Evolutionary conservation across 202 grass and related monocot species (phyloP).

Genomic region (Zoysia matrella): DNA sequence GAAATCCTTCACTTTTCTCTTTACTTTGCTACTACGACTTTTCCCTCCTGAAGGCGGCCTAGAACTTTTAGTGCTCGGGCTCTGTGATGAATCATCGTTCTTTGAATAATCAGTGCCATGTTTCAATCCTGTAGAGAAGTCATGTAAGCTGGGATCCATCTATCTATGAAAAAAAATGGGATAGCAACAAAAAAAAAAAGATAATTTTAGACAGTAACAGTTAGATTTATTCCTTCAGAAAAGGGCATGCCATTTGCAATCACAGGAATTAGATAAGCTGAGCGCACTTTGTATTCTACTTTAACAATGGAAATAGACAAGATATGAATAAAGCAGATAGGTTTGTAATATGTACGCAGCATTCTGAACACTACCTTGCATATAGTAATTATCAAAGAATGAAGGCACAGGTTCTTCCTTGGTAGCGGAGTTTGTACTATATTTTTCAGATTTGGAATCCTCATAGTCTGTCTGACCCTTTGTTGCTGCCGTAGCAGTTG

Average conservation of each 20-base stretch:
- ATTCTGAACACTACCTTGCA: conserved; percentile 48
- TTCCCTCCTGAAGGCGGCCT: conserved; percentile 60
- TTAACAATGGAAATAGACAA: conserved; percentile 11
- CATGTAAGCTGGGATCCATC: too few relatives aligned
- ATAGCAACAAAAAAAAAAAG: not conserved
- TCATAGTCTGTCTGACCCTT: conserved; percentile 57
- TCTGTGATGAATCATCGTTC: conserved; percentile 41
- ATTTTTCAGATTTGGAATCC: conserved; percentile 50
- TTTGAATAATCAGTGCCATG: conserved; percentile 41
- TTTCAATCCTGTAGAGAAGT: conserved; percentile 48
- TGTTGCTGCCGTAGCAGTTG: conserved; percentile 53
- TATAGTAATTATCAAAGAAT: conserved; percentile 44
- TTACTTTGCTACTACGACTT: conserved; percentile 65
- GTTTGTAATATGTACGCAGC: not conserved
- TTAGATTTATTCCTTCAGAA: not conserved
- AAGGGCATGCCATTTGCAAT: not conserved
- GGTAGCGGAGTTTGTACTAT: conserved; percentile 43
- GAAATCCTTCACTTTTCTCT: conserved; percentile 79
- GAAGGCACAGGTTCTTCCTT: conserved; percentile 44
- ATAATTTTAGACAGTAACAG: not conserved
- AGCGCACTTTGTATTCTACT: conserved; percentile 1
- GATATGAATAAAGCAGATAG: not conserved
- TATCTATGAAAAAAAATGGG: not conserved
- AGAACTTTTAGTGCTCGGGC: conserved; percentile 45
- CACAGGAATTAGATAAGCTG: not conserved